Base-by-base conservation (phyloP, 306 rosid genomes). In the Abrus precatorius region DNA sequence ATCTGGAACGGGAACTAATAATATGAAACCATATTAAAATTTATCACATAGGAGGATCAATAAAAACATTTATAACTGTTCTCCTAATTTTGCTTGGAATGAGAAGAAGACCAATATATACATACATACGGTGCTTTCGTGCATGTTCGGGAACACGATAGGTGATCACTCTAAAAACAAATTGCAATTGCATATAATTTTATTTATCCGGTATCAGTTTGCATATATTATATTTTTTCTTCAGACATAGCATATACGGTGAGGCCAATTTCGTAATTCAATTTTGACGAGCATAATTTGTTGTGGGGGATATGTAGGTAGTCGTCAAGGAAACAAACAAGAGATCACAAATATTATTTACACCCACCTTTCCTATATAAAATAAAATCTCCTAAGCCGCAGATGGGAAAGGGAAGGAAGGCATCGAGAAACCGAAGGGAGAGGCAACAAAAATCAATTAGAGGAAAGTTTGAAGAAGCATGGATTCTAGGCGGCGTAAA, bases 401-500 rank as follows among this genome's bases (percentile, higher is more conserved):
- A 55, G 7, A 73, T 34, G 68, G 32, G 55, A 69, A 54, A 81
- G 55, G 40, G 64, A 59, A 57, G 40, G 64, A 59, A 57, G n/a
- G 12, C 5, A 44, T 27, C 44, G 52, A 71, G 75, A 70, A 52
- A 11, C 41, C 20, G 33, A 28, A 70, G 52, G n/a, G 20, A 43
- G 50, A 63, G 60, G 57, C 10, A 72, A n/a, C 52, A 81, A 76
- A 71, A 75, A 62, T 45, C 76, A 59, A 77, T 40, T 12, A 47
- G 32, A 55, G 6, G 50, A 33, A 45, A 69, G 9, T 9, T 44
- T 9, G 7, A 32, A 41, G 65, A 71, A 85, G 59, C 82, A 89
- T 89, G 92, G 78, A 76, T 88, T 86, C 94, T 5, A 82, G 79
- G 61, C 84, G 72, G 29, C 50, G 78, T 61, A 88, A 83, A 78